phyloP scores from a whole-genome alignment of 352 stramenopile species.

The Elongisporangium senticosum region DNA sequence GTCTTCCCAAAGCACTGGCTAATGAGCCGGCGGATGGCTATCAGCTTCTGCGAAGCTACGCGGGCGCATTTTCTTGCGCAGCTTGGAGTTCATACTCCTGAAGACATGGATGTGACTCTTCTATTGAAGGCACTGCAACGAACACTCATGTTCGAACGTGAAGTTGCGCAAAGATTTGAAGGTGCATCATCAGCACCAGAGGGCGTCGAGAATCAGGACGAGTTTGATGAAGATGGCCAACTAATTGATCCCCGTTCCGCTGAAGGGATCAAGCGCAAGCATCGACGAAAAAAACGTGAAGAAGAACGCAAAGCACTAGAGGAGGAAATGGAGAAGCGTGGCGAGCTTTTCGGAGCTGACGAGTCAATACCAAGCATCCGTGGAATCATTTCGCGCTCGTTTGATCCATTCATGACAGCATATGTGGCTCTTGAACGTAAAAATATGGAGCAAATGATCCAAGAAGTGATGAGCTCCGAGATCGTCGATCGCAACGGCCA shows the following conservation, averaged over 20 bases:
- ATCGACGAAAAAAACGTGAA: slow-evolving; percentile 70
- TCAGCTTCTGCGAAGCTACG: slow-evolving; percentile 90
- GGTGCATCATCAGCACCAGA: slow-evolving; percentile 20
- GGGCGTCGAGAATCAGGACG: slow-evolving; percentile 45
- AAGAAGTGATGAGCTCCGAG: slow-evolving; percentile 87
- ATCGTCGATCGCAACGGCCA: slow-evolving; percentile 94
- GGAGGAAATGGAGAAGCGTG: slow-evolving; percentile 58
- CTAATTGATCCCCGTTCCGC: slow-evolving; percentile 66
- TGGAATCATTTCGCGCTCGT: slow-evolving; percentile 89
- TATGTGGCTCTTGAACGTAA: slow-evolving; percentile 96
- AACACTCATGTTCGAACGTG: slow-evolving; percentile 75
- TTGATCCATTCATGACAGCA: slow-evolving; percentile 97
- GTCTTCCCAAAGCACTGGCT: slow-evolving; percentile 97
- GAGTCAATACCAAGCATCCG: slow-evolving; percentile 60
- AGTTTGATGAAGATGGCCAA: slow-evolving; percentile 70
- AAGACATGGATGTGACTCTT: slow-evolving; percentile 71
- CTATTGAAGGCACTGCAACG: slow-evolving; percentile 68
- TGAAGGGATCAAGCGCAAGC: slow-evolving; percentile 69
- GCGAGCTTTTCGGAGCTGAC: slow-evolving; percentile 30
- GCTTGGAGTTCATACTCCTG: slow-evolving; percentile 55
- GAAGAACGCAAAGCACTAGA: slow-evolving; percentile 59
- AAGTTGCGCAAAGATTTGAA: slow-evolving; percentile 69
- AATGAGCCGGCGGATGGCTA: slow-evolving; percentile 90
- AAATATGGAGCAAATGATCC: slow-evolving; percentile 94
- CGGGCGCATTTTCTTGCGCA: slow-evolving; percentile 63